A percentile compares a stretch with the other conserved stretches of the same genome.
phyloP scores from a whole-genome alignment of 2,329 filamentous ascomycete genomes.

The Talaromyces sp. region DNA sequence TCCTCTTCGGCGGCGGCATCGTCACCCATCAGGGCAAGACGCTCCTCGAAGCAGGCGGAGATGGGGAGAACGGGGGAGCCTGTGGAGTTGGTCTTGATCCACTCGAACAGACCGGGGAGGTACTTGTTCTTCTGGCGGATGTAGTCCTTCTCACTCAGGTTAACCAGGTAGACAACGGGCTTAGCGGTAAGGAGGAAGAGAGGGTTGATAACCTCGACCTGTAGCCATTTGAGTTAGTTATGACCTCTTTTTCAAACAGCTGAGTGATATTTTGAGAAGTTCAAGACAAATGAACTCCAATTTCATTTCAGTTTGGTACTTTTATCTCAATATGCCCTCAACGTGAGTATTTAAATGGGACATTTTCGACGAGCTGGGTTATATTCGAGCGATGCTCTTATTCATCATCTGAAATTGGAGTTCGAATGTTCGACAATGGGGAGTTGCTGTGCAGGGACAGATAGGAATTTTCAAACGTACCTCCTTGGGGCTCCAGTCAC shows the following conservation, averaged over 20 bases:
- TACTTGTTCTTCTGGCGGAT: constrained; percentile 99
- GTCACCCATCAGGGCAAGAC: constrained; percentile 76
- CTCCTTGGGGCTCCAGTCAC: constrained; percentile 90
- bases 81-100: constrained; percentile 87
- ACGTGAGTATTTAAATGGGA: constrained; percentile 70
- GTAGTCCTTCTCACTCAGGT: constrained; percentile 95
- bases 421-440: not conserved
- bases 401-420: constrained; percentile 76
- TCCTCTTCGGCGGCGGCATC: constrained; percentile 80
- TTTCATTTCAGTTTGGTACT: constrained; percentile 63
- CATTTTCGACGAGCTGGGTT: constrained; percentile 97
- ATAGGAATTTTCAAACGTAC: constrained; percentile 55
- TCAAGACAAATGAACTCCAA: constrained; percentile 41
- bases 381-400: constrained; percentile 97
- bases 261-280: constrained; percentile 14
- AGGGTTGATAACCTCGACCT: constrained; percentile 98
- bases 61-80: constrained; percentile 92
- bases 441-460: constrained; percentile 16
- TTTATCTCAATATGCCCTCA: constrained; percentile 86
- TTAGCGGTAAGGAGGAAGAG: constrained; percentile 94
- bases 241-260: constrained; percentile 15
- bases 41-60: constrained; percentile 90
- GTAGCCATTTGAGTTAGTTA: constrained; percentile 26
- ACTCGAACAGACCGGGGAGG: constrained; percentile 87
- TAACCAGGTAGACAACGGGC: constrained; percentile 95